A percentile compares a stretch with the other conserved stretches of the same genome.
These are phyloP conservation scores for Microcyclospora pomicola DNA, from an alignment of 2,329 filamentous ascomycete species.

Conservation along the genomic window DNA sequence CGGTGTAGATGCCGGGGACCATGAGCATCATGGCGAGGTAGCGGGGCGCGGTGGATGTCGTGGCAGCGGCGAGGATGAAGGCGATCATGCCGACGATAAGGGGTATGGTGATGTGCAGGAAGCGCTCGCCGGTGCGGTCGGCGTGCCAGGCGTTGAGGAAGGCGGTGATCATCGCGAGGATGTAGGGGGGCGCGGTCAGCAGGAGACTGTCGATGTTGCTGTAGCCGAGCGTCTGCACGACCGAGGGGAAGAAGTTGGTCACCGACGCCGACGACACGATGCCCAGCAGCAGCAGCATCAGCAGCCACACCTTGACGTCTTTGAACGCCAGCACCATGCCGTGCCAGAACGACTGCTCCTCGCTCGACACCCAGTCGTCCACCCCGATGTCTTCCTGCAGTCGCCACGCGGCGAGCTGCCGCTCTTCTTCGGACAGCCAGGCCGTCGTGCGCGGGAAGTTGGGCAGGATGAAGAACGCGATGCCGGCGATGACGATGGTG, in stretches of 20 bases:
- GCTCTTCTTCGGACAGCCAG: conserved; percentile 20
- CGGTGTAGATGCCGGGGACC: conserved; percentile 42
- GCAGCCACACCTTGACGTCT: conserved; percentile 23
- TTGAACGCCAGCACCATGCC: conserved; percentile 20
- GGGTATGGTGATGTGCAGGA: conserved; percentile 24
- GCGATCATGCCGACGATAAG: conserved; percentile 17
- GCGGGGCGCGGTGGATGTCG: conserved; percentile 16
- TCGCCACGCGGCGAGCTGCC: conserved; percentile 18
- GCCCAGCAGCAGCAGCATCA: conserved; percentile 24
- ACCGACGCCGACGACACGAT: conserved; percentile 22
- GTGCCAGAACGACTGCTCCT: conserved; percentile 20
- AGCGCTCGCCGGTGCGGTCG: conserved; percentile 27
- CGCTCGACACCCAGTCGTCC: conserved; percentile 19
- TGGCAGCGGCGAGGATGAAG: conserved; percentile 20
- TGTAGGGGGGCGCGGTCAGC: conserved; percentile 23
- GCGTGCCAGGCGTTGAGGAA: conserved; percentile 26
- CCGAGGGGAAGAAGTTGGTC: conserved; percentile 22
- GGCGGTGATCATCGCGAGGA: conserved; percentile 21
- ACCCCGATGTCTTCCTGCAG: conserved; percentile 21
- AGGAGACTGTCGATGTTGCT: conserved; percentile 19
- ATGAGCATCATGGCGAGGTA: conserved; percentile 24
- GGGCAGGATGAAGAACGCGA: conserved; percentile 24
- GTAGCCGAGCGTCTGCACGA: conserved; percentile 23
- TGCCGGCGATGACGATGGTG: conserved; percentile 23
- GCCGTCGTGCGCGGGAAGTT: conserved; percentile 24